Percentiles rank a stretch among this genome's conserved stretches.
Conservation (phyloP, 495 filamentous ascomycete genomes). For the Aspergillus panamensis region DNA sequence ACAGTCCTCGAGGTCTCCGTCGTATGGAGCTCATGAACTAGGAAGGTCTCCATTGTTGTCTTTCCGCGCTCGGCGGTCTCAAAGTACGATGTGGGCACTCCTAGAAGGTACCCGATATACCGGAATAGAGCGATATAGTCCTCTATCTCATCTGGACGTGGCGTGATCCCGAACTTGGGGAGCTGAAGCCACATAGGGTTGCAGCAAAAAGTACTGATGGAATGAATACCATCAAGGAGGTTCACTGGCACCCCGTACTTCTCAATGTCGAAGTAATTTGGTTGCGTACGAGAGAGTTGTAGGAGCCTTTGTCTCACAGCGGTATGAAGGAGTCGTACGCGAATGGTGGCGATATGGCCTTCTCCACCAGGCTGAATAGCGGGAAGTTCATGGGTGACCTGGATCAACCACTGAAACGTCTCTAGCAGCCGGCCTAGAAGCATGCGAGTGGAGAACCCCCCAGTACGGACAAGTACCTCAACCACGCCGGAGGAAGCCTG, state of each 20-base stretch:
- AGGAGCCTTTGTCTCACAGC: conserved; percentile 64
- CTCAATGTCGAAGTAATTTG: conserved; percentile 57
- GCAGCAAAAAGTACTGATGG: conserved; percentile 61
- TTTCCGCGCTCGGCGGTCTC: conserved; percentile 52
- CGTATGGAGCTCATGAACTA: conserved; percentile 58
- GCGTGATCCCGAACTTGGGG: conserved; percentile 63
- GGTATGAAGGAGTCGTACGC: conserved; percentile 69
- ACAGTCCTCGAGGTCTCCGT: conserved; percentile 55
- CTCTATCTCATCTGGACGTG: conserved; percentile 50
- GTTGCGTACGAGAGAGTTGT: conserved; percentile 44
- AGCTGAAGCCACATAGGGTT: conserved; percentile 62
- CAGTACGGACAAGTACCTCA: conserved; percentile 64
- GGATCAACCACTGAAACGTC: conserved; percentile 59
- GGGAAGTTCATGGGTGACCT: conserved; percentile 58
- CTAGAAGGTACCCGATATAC: conserved; percentile 63
- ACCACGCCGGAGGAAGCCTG: conserved; percentile 49
- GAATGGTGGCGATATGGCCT: conserved; percentile 60
- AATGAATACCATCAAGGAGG: conserved; percentile 64
- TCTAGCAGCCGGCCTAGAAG: conserved; percentile 56
- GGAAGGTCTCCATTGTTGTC: conserved; percentile 56
- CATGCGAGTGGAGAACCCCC: conserved; percentile 60
- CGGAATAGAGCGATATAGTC: conserved; percentile 73
- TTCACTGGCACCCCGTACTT: conserved; percentile 65
- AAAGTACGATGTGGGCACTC: conserved; percentile 55
- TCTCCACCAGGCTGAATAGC: conserved; percentile 63